Conservation (phyloP, 129 eudicot species). For the Lonicera japonica region DNA sequence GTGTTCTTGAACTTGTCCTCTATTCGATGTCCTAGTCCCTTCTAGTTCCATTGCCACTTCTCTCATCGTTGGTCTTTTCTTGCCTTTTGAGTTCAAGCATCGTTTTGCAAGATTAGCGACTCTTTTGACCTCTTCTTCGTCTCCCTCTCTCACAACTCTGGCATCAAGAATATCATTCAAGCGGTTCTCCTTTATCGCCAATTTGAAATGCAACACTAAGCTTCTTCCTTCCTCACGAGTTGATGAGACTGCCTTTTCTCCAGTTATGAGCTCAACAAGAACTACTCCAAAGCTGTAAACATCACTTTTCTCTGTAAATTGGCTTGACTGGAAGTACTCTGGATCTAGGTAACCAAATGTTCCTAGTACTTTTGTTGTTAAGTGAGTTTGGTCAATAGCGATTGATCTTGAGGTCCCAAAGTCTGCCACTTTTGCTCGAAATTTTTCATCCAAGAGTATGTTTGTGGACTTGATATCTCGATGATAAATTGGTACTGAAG, state of each 20-base stretch:
- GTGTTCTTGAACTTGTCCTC: background rate
- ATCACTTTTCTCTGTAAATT: conserved; percentile 24
- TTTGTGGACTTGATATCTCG: conserved; percentile 27
- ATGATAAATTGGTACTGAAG: conserved; percentile 26
- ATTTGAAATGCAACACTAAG: conserved; percentile 13
- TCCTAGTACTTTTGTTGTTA: conserved; percentile 23
- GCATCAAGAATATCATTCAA: conserved; percentile 18
- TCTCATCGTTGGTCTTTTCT: conserved; percentile 30
- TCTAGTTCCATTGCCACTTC: conserved; percentile 18
- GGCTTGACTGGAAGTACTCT: conserved; percentile 25
- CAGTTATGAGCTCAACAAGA: conserved; percentile 13
- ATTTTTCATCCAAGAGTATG: conserved; percentile 27
- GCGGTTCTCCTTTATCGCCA: conserved; percentile 17
- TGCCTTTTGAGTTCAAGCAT: conserved; percentile 22
- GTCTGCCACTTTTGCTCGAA: conserved; percentile 24
- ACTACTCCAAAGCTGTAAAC: conserved; percentile 30
- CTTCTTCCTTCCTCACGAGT: conserved; percentile 20
- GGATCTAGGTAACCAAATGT: conserved; percentile 35
- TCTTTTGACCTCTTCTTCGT: background rate
- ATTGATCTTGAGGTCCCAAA: conserved; percentile 31
- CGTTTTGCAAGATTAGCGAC: conserved; percentile 25
- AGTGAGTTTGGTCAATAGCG: conserved; percentile 20
- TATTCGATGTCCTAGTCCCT: conserved; percentile 3
- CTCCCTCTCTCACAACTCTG: conserved; percentile 9
- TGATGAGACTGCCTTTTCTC: conserved; percentile 15